Percentiles rank a stretch among this genome's conserved stretches.
phyloP scores from a whole-genome alignment of 768 basidiomycete species.

The Peribolospora baueri region DNA sequence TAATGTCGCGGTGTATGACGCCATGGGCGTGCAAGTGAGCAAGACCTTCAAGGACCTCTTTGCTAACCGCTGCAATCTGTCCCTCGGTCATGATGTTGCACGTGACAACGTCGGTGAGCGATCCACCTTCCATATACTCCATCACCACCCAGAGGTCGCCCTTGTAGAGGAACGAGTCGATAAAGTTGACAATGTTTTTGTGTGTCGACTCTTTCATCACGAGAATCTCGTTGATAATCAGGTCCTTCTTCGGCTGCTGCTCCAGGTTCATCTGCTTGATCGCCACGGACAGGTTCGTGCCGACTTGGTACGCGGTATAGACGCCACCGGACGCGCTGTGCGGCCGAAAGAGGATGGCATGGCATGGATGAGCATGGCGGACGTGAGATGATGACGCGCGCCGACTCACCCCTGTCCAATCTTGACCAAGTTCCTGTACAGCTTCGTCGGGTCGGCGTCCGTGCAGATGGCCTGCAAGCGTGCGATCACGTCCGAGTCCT shows the following conservation, averaged over 20 bases:
- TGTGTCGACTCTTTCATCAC: conserved; percentile 91
- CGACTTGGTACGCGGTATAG: conserved; percentile 93
- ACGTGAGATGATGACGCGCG: neutral
- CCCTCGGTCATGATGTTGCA: conserved; percentile 94
- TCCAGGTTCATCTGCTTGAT: conserved; percentile 99
- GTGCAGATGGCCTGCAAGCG: conserved; percentile 85
- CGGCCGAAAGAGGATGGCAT: neutral
- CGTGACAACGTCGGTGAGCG: conserved; percentile 82
- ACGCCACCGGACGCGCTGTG: conserved; percentile 83
- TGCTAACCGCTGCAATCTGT: conserved; percentile 85
- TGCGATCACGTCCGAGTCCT: conserved; percentile 62
- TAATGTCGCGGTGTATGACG: conserved; percentile 97
- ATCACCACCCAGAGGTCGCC: conserved; percentile 99
- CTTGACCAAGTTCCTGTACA: conserved; percentile 81
- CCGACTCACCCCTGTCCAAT: conserved; percentile 78
- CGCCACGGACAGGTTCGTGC: conserved; percentile 76
- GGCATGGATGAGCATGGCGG: neutral
- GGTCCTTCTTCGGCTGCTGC: conserved; percentile 97
- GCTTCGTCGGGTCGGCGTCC: conserved; percentile 80
- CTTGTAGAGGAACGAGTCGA: conserved; percentile 91
- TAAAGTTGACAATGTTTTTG: conserved; percentile 92
- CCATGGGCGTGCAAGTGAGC: conserved; percentile 87
- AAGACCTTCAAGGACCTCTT: conserved; percentile 77
- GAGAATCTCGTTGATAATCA: conserved; percentile 98
- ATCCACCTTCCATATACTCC: conserved; percentile 98